Evolutionary conservation across 306 rosid genomes (phyloP).

Genomic region (Begonia fuchsioides): DNA sequence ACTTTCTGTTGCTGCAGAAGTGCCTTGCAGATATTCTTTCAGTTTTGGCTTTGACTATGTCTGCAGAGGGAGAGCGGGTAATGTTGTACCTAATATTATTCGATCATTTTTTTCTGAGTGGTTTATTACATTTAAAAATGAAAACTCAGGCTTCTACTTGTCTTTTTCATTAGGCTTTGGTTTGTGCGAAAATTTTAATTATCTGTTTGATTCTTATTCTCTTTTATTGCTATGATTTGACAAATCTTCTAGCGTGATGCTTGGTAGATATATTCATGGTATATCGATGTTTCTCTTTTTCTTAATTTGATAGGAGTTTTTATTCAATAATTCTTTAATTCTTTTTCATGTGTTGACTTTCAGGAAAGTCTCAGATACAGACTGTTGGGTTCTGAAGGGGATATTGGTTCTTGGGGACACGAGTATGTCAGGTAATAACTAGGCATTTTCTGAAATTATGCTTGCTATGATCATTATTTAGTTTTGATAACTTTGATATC

Average conservation of each 20-base stretch:
- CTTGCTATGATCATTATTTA: neutral
- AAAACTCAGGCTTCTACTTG: too few relatives aligned
- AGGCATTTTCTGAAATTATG: neutral
- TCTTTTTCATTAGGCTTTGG: too few relatives aligned
- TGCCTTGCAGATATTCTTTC: conserved; percentile 89
- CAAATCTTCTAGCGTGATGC: neutral
- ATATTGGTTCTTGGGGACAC: conserved; percentile 98
- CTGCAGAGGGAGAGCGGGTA: conserved; percentile 97
- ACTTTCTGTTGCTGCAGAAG: conserved; percentile 42
- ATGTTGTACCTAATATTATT: neutral
- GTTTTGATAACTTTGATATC: neutral
- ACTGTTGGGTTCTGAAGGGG: conserved; percentile 78
- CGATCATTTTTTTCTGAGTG: neutral
- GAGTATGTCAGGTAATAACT: conserved; percentile 87
- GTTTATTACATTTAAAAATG: too few relatives aligned
- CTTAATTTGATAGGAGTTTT: too few relatives aligned
- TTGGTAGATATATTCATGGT: neutral
- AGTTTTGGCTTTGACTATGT: conserved; percentile 94
- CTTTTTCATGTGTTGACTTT: conserved; percentile 2
- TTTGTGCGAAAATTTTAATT: too few relatives aligned
- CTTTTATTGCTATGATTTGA: too few relatives aligned
- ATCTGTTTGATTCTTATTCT: too few relatives aligned
- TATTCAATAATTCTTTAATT: neutral
- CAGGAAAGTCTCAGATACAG: conserved; percentile 95
- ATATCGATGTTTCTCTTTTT: too few relatives aligned